Evolutionary conservation across 2,329 filamentous ascomycete genomes (phyloP), one percentile per base, ranked within the genome.

Genomic region (Hymenoscyphus salicellus): DNA sequence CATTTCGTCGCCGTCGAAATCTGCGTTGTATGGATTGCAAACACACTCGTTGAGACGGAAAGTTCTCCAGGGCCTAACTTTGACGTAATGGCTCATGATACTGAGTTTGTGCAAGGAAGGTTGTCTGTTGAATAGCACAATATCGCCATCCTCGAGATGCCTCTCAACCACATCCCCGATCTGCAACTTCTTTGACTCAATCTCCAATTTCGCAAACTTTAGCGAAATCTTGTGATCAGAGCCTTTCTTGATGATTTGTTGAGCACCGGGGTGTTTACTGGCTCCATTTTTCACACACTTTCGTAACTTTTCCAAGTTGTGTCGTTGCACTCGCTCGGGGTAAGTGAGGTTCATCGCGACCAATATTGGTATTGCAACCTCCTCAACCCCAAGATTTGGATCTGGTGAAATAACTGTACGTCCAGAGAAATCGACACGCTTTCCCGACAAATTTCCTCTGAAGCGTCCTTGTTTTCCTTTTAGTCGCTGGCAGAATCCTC

Each of bases 1-100:
- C 95, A 99, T 99, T 78, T 99, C 95, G 72, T 99, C 95, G 66
- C 95, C 95, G 73, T 99, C 95, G 71, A 99, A 99, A 85, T 99
- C 95, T 63, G 95, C 95, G 72, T 99, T 99, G 82, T 99, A 99
- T 3, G 95, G 95, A 67, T 91, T 93, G 78, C 95, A 99, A 1
- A 97, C 95, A 85, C 95, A 99, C 77, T 99, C 95, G 75, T 99
- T 99, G 20, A 99, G 83, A 62, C 95, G 89, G 76, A 99, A 98
- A 0, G 95, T 99, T 77, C 93, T 88, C 89, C 95, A 96, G 0
- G 94, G 95, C 59, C 95, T 87, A 58, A 99, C 87, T 77, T 97
- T 97, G 72, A 90, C 95, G 73, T 90, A 88, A 81, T 99, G 95
- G 74, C 91, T 94, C 79, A 99, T 93, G 77, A 99, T 99, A 87